Evolutionary conservation across 2,329 filamentous ascomycete genomes (phyloP).

Genomic region (Venturia oleaginea): DNA sequence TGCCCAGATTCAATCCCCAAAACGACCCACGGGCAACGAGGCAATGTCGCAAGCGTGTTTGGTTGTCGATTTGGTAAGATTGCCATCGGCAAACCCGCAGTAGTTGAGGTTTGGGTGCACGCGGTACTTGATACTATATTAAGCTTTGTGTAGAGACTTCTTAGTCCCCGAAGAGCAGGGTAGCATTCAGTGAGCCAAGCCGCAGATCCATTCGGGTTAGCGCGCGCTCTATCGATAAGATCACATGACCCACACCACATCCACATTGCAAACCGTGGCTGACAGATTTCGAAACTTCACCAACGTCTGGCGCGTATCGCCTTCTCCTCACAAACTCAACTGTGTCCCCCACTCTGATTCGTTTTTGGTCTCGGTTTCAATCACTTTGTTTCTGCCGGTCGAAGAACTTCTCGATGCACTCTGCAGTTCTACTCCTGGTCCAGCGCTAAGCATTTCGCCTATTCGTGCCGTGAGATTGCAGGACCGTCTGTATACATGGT

Average conservation of each 20-base stretch:
- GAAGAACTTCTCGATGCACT: slow-evolving; percentile 5
- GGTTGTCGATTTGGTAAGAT: no score
- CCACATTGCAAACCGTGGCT: neutral
- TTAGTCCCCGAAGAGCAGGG: neutral
- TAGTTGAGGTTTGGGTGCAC: neutral
- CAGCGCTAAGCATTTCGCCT: neutral
- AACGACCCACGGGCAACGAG: neutral
- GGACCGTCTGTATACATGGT: neutral
- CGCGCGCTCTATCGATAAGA: neutral
- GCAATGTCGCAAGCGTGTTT: neutral
- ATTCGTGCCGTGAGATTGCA: neutral
- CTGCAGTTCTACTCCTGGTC: neutral
- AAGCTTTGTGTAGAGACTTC: neutral
- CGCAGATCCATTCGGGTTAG: neutral
- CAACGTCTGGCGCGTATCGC: slow-evolving; percentile 4
- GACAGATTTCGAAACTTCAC: neutral
- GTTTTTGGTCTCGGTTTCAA: neutral
- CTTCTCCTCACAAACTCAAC: neutral
- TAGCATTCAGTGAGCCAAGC: neutral
- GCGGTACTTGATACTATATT: neutral
- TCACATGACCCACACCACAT: neutral
- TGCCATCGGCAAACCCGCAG: neutral
- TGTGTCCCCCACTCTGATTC: slow-evolving; percentile 6
- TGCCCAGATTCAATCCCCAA: neutral
- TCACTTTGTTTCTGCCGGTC: slow-evolving; percentile 6